phyloP scores from a whole-genome alignment of 306 rosid species.

The Rosa rugosa region DNA sequence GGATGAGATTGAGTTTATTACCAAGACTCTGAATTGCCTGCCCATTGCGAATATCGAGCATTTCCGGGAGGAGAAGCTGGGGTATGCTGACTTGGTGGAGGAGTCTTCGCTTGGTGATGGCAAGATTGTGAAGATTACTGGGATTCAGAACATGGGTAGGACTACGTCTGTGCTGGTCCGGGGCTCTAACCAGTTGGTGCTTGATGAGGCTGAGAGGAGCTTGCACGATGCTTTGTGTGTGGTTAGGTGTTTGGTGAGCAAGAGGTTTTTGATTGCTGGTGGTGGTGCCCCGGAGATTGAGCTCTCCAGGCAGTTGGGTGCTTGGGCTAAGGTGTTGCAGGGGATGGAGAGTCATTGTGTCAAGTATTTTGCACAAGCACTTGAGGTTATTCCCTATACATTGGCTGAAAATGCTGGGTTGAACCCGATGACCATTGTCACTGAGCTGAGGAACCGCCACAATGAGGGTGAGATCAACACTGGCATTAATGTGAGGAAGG shows the following conservation, averaged over 20 bases:
- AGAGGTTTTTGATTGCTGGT: conserved; percentile 90
- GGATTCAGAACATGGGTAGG: conserved; percentile 94
- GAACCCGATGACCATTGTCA: conserved; percentile 86
- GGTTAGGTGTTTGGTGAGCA: conserved; percentile 86
- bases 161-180: conserved; percentile 88
- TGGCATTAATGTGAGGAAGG: conserved; percentile 99
- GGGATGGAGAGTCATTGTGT: conserved; percentile 98
- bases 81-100: conserved; percentile 88
- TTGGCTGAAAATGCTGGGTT: conserved; percentile 94
- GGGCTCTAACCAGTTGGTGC: conserved; percentile 78
- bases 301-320: conserved; percentile 93
- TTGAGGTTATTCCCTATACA: conserved; percentile 96
- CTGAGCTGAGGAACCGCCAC: conserved; percentile 97
- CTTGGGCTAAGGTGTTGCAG: conserved; percentile 97
- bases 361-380: conserved; percentile 88
- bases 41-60: conserved; percentile 94
- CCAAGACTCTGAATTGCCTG: conserved; percentile 88
- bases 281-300: conserved; percentile 99
- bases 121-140: conserved; percentile 85
- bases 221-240: conserved; percentile 97
- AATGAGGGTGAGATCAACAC: conserved; percentile 92
- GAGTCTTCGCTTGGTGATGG: conserved; percentile 90
- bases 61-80: conserved; percentile 86
- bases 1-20: conserved; percentile 94
- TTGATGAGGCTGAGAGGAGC: conserved; percentile 95